Percentiles rank a stretch among this genome's conserved stretches.
Conservation (phyloP, 768 basidiomycete genomes). For the Hemileccinum impolitum region DNA sequence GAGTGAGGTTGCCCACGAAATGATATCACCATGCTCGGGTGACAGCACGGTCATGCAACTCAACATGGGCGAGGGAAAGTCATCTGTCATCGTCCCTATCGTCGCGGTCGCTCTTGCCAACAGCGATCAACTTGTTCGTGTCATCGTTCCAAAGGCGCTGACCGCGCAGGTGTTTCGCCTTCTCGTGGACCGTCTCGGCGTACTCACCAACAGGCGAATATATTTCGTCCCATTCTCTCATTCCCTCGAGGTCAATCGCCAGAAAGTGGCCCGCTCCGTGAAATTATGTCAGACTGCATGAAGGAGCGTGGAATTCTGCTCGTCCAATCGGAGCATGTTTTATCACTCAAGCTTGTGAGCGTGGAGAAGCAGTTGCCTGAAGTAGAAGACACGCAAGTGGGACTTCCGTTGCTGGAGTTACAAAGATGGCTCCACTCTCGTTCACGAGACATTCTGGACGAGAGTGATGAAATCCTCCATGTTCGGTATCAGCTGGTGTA, state of each 20-base stretch:
- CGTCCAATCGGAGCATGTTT: slow-evolving; percentile 47
- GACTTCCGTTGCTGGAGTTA: slow-evolving; percentile 14
- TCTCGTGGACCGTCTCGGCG: slow-evolving; percentile 38
- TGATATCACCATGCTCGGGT: slow-evolving; percentile 39
- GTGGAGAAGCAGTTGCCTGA: slow-evolving; percentile 6
- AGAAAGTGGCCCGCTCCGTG: slow-evolving; percentile 15
- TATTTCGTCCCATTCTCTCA: slow-evolving; percentile 49
- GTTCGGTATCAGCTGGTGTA: slow-evolving; percentile 49
- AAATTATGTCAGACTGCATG: slow-evolving; percentile 29
- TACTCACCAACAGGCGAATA: slow-evolving; percentile 43
- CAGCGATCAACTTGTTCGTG: slow-evolving; percentile 40
- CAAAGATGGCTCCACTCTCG: slow-evolving; percentile 18
- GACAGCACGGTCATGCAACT: slow-evolving; percentile 44
- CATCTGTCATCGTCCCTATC: slow-evolving; percentile 46
- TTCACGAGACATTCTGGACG: slow-evolving; percentile 18
- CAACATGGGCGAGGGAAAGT: slow-evolving; percentile 60
- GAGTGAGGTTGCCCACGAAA: slow-evolving; percentile 38
- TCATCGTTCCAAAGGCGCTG: slow-evolving; percentile 47
- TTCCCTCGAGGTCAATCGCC: slow-evolving; percentile 21
- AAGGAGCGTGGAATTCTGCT: slow-evolving; percentile 40
- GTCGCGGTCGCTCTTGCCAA: slow-evolving; percentile 39
- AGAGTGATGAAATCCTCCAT: slow-evolving; percentile 38
- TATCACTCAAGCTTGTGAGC: slow-evolving; percentile 45
- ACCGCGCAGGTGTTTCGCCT: slow-evolving; percentile 44
- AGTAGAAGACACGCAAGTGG: slow-evolving; percentile 14